Evolutionary conservation across 805 yeast species (phyloP), one percentile per base, ranked within the genome.

Genomic region (Komagataella phaffii): DNA sequence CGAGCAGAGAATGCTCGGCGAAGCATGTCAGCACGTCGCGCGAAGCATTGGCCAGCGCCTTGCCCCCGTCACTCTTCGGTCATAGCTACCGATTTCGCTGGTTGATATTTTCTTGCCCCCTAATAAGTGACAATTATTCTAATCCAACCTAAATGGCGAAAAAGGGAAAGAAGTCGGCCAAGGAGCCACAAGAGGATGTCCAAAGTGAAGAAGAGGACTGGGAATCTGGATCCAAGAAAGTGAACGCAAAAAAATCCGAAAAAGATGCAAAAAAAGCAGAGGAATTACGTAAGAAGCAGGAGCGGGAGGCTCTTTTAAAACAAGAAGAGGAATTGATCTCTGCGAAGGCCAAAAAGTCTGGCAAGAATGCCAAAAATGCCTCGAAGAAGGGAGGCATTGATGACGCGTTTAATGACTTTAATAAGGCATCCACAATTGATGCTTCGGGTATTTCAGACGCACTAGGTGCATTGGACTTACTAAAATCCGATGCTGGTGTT

Each of bases 401-500:
- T 60, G 85, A 80, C 61, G 83, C 85, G 65, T 66, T 83, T 61
- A 75, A 74, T 54, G 70, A 74, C 56, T 61, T 64, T 51, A 60
- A 62, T 43, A 75, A 79, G 57, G 66, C 73, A 49, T 74, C 73
- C 44, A 77, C 78, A 45, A 77, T 85, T 61, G 73, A 73, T 59
- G 95, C 95, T 5, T 71, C 80, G 52, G 90, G 90, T 61, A 73
- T 87, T 47, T 95, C 87, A 56, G 78, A 77, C 60, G 93, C 91
- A 2, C 69, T 87, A 55, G 88, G 85, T 51, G 95, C 95, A 3
- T 72, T 87, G 61, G 74, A 86, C 3, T 72, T 87, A 64, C 76
- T 89, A 10, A 69, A 72, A 21, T 76, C 71, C 48, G 77, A 72
- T 51, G 78, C 74, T 24, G 84, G 79, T 50, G 82, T 83, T 36